Evolutionary conservation across 1,139 yeast species (phyloP).

Genomic region (Blastobotrys aristatus): DNA sequence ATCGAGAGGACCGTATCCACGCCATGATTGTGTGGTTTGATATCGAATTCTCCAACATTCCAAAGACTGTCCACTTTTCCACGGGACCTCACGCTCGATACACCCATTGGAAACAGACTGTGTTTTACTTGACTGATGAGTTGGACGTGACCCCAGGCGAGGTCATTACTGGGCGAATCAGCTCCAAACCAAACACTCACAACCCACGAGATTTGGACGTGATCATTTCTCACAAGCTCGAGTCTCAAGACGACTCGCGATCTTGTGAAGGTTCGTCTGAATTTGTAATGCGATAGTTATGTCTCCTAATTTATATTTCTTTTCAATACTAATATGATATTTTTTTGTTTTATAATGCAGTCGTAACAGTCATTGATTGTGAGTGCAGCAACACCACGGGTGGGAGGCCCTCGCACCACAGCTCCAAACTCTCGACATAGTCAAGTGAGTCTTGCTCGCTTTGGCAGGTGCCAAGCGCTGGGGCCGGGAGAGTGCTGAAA

Average conservation of each 20-base stretch:
- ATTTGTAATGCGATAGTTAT: slow-evolving; percentile 18
- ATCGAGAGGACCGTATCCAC: slow-evolving; percentile 76
- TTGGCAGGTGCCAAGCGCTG: slow-evolving; percentile 72
- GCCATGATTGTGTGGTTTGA: slow-evolving; percentile 96
- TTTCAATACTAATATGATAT: background rate
- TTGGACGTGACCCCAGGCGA: slow-evolving; percentile 78
- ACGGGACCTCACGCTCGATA: slow-evolving; percentile 44
- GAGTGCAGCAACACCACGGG: slow-evolving; percentile 80
- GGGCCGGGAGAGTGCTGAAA: slow-evolving; percentile 87
- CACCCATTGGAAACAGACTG: slow-evolving; percentile 90
- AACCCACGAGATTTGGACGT: slow-evolving; percentile 69
- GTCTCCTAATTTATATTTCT: background rate
- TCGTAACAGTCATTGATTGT: slow-evolving; percentile 92
- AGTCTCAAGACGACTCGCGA: slow-evolving; percentile 43
- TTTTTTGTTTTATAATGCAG: slow-evolving; percentile 49
- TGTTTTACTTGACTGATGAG: slow-evolving; percentile 82
- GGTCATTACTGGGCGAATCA: slow-evolving; percentile 59
- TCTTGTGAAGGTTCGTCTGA: slow-evolving; percentile 14
- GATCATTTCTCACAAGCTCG: slow-evolving; percentile 44
- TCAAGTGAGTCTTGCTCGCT: slow-evolving; percentile 64
- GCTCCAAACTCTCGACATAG: slow-evolving; percentile 68
- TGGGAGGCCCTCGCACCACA: slow-evolving; percentile 82
- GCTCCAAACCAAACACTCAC: slow-evolving; percentile 66
- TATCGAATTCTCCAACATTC: slow-evolving; percentile 64
- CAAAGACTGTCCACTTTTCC: slow-evolving; percentile 38